phyloP scores from a whole-genome alignment of 257 asterid genomes.

The Rhazya stricta region DNA sequence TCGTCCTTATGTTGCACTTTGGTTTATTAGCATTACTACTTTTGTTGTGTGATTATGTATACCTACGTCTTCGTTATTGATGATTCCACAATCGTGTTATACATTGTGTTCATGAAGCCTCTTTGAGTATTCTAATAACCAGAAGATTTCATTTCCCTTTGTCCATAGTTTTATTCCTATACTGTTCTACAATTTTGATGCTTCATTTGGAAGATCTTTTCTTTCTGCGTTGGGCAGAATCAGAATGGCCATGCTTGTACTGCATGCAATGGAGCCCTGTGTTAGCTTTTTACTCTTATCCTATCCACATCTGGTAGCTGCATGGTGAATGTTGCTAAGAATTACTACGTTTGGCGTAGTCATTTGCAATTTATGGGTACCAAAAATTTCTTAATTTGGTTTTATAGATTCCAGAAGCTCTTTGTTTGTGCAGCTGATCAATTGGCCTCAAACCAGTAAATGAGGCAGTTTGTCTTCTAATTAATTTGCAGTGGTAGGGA shows the following conservation, averaged over 20 bases:
- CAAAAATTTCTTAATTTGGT: neutral
- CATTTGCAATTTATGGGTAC: neutral
- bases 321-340: neutral
- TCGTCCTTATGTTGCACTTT: conserved; percentile 27
- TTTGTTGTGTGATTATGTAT: conserved; percentile 33
- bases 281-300: neutral
- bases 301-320: neutral
- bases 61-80: conserved; percentile 28
- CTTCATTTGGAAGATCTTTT: neutral
- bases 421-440: neutral
- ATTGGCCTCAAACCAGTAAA: neutral
- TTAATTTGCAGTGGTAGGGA: neutral
- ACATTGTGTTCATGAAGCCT: conserved; percentile 28
- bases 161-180: neutral
- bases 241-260: neutral
- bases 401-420: neutral
- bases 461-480: neutral
- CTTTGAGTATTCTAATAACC: conserved; percentile 39
- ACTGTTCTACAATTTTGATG: neutral
- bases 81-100: conserved; percentile 13
- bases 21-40: conserved; percentile 24
- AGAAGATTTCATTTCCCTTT: conserved; percentile 19
- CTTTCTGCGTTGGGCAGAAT: neutral
- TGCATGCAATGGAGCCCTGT: neutral
- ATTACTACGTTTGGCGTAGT: neutral